These are phyloP conservation scores for Capsicum baccatum DNA, from an alignment of 257 asterid genomes.

Conservation along the genomic window DNA sequence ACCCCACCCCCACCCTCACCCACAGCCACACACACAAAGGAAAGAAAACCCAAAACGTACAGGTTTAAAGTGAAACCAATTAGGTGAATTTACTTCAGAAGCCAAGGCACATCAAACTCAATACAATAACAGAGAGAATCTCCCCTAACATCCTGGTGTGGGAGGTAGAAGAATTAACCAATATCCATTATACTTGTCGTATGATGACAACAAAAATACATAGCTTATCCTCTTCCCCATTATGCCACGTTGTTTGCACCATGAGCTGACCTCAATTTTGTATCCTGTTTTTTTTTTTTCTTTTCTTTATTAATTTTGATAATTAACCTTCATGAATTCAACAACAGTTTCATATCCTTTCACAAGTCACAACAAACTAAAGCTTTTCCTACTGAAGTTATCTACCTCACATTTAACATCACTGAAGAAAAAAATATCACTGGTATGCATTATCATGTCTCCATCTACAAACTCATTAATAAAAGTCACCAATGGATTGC, in stretches of 20 bases:
- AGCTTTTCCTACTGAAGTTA: neutral
- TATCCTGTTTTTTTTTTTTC: neutral
- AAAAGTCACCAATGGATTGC: neutral
- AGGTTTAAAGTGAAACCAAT: too few relatives aligned
- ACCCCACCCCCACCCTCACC: too few relatives aligned
- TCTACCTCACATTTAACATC: neutral
- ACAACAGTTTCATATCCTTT: neutral
- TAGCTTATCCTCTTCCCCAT: neutral
- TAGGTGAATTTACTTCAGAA: too few relatives aligned
- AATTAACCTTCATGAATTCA: slow-evolving; percentile 10
- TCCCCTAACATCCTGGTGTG: neutral
- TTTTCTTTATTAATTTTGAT: neutral
- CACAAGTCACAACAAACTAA: neutral
- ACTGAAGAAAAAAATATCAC: neutral
- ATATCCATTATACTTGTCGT: neutral
- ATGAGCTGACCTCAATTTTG: neutral
- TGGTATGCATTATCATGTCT: neutral
- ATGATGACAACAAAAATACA: neutral
- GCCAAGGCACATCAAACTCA: too few relatives aligned
- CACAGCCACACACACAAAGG: too few relatives aligned
- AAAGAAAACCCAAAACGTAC: neutral
- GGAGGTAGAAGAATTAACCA: neutral
- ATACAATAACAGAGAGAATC: neutral
- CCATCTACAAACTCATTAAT: neutral
- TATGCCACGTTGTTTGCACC: slow-evolving; percentile 4